Evolutionary conservation across 768 basidiomycete genomes (phyloP), one percentile per base, ranked within the genome.

Genomic region (Lactarius sanguifluus): DNA sequence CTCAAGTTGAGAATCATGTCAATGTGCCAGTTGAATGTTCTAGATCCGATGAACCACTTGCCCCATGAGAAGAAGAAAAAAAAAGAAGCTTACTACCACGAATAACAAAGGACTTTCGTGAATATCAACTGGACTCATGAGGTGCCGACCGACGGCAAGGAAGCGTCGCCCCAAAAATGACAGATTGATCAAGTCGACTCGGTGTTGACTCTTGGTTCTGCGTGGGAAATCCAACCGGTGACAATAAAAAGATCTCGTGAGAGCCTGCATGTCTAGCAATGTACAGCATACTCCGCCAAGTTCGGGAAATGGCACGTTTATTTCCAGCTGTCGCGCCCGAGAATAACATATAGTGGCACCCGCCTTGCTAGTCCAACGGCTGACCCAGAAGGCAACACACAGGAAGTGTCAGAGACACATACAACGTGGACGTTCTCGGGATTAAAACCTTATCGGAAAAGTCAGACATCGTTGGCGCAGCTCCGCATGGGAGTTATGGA

Each of bases 1-100:
- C 50, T 63, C 66, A 36, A 43, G 34, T 38, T 47, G 32, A 59
- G 61, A 66, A 63, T 40, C 66, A 45, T 43, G 20, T 59, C 56
- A 64, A 64, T 56, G 59, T 67, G 43, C 64, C 62, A 64, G 45
- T 30, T 59, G 32, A 41, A 30, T 56, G 52, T 59, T 64, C 62
- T 56, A 47, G 62, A 60, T 60, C 34, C 41, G 36, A 50, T 36
- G 40, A 62, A 45, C 32, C 13, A 7, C 28, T 20, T 52, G 25
- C 41, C n/a, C n/a, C 36, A 50, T 40, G 52, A 57, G 61, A 66
- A 40, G 15, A 40, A 40, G 13, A 34, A 40, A 58, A 25, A 23
- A 58, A 40, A 23, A 59, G 47, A 67, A 62, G 50, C 6, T 30
- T 7, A 23, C 30, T 54, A 30, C 52, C 58, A n/a, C 41, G 6